These are phyloP conservation scores for Ustulina deusta DNA, from an alignment of 2,329 filamentous ascomycete species.

Conservation along the genomic window DNA sequence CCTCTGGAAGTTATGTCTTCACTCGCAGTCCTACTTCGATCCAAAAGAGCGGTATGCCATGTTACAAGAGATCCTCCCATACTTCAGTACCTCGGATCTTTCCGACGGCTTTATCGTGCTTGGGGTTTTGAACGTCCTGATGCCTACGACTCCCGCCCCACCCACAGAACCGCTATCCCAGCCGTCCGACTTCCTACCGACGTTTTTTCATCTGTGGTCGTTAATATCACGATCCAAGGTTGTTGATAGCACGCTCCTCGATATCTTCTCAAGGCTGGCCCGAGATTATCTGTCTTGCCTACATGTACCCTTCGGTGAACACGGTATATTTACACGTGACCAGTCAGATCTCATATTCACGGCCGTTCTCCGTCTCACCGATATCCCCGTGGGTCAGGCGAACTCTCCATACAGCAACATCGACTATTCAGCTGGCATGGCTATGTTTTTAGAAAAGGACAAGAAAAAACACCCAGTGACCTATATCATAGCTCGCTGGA, in stretches of 20 bases:
- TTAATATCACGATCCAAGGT: constrained; percentile 89
- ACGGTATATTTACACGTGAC: constrained; percentile 91
- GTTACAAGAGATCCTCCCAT: constrained; percentile 83
- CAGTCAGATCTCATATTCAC: constrained; percentile 96
- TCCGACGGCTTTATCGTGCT: constrained; percentile 94
- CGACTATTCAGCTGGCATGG: constrained; percentile 85
- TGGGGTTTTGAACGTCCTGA: constrained; percentile 84
- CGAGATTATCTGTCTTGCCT: constrained; percentile 82
- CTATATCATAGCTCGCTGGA: constrained; percentile 92
- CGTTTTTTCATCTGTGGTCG: constrained; percentile 97
- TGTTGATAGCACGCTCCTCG: constrained; percentile 88
- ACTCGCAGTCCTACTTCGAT: constrained; percentile 93
- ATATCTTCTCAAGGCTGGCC: constrained; percentile 88
- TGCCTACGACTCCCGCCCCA: constrained; percentile 85
- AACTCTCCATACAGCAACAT: constrained; percentile 91
- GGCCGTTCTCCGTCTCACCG: constrained; percentile 85
- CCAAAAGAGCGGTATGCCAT: constrained; percentile 85
- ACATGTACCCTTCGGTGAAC: constrained; percentile 83
- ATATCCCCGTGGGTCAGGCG: constrained; percentile 96
- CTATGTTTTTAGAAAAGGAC: constrained; percentile 89
- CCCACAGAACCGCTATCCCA: constrained; percentile 79
- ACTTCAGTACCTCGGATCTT: constrained; percentile 92
- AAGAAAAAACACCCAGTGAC: constrained; percentile 91
- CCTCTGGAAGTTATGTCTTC: constrained; percentile 88
- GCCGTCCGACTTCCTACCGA: constrained; percentile 89